phyloP scores from a whole-genome alignment of 1,284 basidiomycete genomes.

The Singerocomus inundabilis region DNA sequence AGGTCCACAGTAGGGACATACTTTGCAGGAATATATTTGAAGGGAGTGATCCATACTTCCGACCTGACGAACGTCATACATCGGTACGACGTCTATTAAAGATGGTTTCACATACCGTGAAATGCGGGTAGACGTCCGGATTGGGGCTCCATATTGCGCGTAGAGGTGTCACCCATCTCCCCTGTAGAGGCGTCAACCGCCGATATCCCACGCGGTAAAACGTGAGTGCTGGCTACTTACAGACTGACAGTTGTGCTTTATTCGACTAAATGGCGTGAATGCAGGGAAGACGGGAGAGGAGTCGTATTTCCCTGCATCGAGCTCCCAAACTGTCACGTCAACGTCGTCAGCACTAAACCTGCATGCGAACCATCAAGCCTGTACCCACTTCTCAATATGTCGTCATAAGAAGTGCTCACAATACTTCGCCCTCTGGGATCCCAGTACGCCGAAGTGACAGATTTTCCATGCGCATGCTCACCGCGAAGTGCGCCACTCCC shows the following conservation, averaged over 20 bases:
- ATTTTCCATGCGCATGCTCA: conserved; percentile 68
- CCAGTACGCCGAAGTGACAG: conserved; percentile 80
- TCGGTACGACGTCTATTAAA: neutral
- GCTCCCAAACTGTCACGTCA: conserved; percentile 63
- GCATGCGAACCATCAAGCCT: neutral
- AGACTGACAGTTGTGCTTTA: conserved; percentile 75
- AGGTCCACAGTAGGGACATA: conserved; percentile 30
- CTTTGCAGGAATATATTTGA: conserved; percentile 70
- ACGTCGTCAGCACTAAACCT: conserved; percentile 13
- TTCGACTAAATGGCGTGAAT: conserved; percentile 57
- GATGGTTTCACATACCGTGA: conserved; percentile 52
- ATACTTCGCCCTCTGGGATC: conserved; percentile 72
- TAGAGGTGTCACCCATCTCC: conserved; percentile 74
- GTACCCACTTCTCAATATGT: conserved; percentile 61
- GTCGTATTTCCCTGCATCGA: conserved; percentile 48
- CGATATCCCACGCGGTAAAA: neutral
- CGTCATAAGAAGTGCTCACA: conserved; percentile 79
- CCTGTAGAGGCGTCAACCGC: conserved; percentile 41
- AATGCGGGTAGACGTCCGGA: conserved; percentile 74
- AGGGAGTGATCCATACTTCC: conserved; percentile 75
- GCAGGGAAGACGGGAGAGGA: conserved; percentile 50
- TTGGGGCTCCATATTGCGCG: conserved; percentile 75
- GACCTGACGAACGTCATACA: conserved; percentile 43
- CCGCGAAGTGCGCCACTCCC: conserved; percentile 57
- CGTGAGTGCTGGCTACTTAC: conserved; percentile 38